phyloP scores from a whole-genome alignment of 2,329 filamentous ascomycete species.

The Pyrenophora tritici-repentis region DNA sequence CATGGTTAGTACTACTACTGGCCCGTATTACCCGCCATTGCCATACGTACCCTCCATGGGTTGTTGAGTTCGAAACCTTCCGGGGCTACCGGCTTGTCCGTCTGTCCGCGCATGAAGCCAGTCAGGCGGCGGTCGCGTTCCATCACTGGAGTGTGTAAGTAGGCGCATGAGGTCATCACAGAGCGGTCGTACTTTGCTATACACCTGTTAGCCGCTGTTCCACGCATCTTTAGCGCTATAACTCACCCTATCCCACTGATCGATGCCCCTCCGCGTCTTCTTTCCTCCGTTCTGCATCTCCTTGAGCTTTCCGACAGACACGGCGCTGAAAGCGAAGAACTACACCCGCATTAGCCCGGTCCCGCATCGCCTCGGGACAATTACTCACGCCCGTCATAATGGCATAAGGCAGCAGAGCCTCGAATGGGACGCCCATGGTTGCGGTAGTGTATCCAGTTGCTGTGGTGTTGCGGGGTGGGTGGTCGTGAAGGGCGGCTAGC shows the following conservation, averaged over 20 bases:
- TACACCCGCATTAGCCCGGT: slow-evolving; percentile 41
- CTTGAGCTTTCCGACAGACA: slow-evolving; percentile 61
- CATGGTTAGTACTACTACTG: slow-evolving; percentile 30
- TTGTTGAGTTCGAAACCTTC: slow-evolving; percentile 69
- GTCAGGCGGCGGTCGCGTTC: slow-evolving; percentile 67
- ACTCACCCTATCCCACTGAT: slow-evolving; percentile 68
- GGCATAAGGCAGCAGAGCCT: slow-evolving; percentile 67
- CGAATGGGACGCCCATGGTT: slow-evolving; percentile 69
- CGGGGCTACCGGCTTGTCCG: slow-evolving; percentile 62
- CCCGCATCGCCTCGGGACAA: slow-evolving; percentile 12
- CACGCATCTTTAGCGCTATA: slow-evolving; percentile 8
- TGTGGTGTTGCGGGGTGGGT: slow-evolving; percentile 27
- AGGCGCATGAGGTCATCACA: slow-evolving; percentile 36
- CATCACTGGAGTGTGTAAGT: slow-evolving; percentile 61
- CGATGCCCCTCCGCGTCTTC: slow-evolving; percentile 62
- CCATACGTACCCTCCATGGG: slow-evolving; percentile 65
- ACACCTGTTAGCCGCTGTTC: slow-evolving; percentile 47
- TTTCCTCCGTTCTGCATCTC: slow-evolving; percentile 68
- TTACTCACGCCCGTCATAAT: slow-evolving; percentile 64
- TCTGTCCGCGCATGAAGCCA: slow-evolving; percentile 65
- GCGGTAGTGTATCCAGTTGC: slow-evolving; percentile 32
- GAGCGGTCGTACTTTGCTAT: slow-evolving; percentile 59
- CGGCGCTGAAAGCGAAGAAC: slow-evolving; percentile 66
- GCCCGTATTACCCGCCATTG: background rate
- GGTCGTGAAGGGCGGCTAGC: slow-evolving; percentile 15